These are phyloP conservation scores for Sclerotiophoma versabilis DNA, from an alignment of 2,329 filamentous ascomycete genomes.

Conservation along the genomic window DNA sequence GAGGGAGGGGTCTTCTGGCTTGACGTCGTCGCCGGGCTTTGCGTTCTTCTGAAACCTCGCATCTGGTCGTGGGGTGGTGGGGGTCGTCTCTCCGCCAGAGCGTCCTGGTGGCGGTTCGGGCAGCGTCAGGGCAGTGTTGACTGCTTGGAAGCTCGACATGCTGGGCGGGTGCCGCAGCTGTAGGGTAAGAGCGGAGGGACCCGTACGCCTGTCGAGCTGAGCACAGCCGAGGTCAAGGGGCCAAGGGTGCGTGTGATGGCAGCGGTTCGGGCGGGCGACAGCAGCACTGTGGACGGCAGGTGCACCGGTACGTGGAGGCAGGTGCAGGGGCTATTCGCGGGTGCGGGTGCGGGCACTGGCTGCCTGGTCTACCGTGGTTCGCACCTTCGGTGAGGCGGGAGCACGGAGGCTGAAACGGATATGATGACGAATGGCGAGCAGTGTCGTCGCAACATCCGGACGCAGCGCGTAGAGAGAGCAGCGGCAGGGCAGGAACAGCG, in stretches of 20 bases:
- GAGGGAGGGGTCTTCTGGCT: slow-evolving; percentile 53
- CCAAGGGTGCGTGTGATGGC: neutral
- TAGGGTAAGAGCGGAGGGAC: neutral
- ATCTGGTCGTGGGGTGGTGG: slow-evolving; percentile 62
- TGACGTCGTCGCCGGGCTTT: slow-evolving; percentile 42
- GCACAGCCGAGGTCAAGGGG: slow-evolving; percentile 16
- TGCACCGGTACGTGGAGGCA: slow-evolving; percentile 10
- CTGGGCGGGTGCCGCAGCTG: slow-evolving; percentile 7
- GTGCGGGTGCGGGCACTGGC: too few relatives aligned
- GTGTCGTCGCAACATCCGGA: slow-evolving; percentile 47
- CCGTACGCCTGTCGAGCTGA: slow-evolving; percentile 11
- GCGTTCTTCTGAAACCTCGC: slow-evolving; percentile 51
- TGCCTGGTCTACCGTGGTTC: slow-evolving; percentile 26
- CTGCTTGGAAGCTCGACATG: slow-evolving; percentile 67
- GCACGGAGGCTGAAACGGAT: slow-evolving; percentile 47
- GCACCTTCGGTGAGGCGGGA: slow-evolving; percentile 30
- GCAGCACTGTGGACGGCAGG: neutral
- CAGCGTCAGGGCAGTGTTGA: slow-evolving; percentile 63
- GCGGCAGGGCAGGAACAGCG: neutral
- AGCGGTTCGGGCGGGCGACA: neutral
- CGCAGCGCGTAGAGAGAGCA: slow-evolving; percentile 23
- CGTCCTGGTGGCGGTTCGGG: slow-evolving; percentile 52
- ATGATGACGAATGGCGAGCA: slow-evolving; percentile 45
- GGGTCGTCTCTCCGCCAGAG: slow-evolving; percentile 61
- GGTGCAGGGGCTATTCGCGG: slow-evolving; percentile 5